These are phyloP conservation scores for Fraxinus cuspidata DNA, from an alignment of 257 asterid genomes.

Conservation along the genomic window DNA sequence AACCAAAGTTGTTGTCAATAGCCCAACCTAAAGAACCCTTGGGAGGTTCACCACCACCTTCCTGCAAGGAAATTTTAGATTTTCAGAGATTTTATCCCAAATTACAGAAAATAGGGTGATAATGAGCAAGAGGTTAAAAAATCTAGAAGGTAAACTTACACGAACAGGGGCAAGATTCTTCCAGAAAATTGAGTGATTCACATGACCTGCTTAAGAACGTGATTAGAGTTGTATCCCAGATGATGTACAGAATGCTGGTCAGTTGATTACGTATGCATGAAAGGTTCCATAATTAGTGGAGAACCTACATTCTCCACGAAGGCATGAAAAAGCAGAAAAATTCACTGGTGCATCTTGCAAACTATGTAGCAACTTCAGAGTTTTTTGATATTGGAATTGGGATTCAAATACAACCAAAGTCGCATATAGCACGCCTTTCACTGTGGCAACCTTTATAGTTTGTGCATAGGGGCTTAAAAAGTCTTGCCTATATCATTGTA, in stretches of 20 bases:
- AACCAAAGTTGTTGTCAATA: constrained; percentile 64
- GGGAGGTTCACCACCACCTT: constrained; percentile 86
- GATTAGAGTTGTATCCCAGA: constrained; percentile 12
- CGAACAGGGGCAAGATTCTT: constrained; percentile 77
- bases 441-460: not conserved
- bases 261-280: not conserved
- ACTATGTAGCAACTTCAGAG: not conserved
- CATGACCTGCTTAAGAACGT: constrained; percentile 57
- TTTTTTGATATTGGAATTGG: not conserved
- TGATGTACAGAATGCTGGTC: not conserved
- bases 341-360: not conserved
- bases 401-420: no score
- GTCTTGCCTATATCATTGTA: not conserved
- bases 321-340: not conserved
- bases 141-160: constrained; percentile 42
- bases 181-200: constrained; percentile 95
- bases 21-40: constrained; percentile 60
- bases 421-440: not conserved
- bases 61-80: constrained; percentile 43
- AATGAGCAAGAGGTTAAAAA: not conserved
- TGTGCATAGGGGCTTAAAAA: not conserved
- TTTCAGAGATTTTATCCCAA: not conserved
- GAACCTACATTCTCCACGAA: not conserved
- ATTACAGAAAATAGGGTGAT: not conserved
- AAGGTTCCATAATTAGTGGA: not conserved